Conservation (phyloP, 495 filamentous ascomycete genomes). For the Astrocystis sublimbata region DNA sequence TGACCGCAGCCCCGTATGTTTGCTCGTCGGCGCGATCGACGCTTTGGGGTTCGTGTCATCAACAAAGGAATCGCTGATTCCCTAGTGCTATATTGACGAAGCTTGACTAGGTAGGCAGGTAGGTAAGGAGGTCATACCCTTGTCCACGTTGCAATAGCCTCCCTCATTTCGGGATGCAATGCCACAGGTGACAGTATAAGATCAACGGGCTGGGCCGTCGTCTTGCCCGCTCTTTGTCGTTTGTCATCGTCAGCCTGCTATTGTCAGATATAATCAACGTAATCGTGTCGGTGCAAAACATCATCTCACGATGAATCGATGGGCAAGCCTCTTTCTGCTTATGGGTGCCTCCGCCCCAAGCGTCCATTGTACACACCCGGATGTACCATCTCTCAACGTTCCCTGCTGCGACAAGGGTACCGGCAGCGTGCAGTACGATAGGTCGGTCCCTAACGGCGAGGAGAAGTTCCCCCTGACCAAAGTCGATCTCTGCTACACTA, state of each 20-base stretch:
- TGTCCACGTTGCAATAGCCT: conserved; percentile 6
- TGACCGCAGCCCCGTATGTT: too few relatives aligned
- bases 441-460: conserved; percentile 26
- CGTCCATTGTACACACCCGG: not conserved
- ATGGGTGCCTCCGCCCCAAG: conserved; percentile 2
- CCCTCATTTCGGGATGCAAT: not conserved
- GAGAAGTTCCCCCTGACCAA: conserved; percentile 32
- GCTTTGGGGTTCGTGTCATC: not conserved
- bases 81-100: conserved; percentile 4
- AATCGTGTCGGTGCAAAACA: not conserved
- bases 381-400: conserved; percentile 25
- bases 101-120: too few relatives aligned
- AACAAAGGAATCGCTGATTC: conserved; percentile 5
- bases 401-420: conserved; percentile 31
- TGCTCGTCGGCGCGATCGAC: not conserved
- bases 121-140: conserved; percentile 1
- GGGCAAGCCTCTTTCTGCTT: conserved; percentile 12
- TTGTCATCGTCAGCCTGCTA: not conserved
- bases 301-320: conserved; percentile 11
- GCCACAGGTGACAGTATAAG: conserved; percentile 9
- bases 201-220: not conserved
- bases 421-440: conserved; percentile 32
- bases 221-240: not conserved
- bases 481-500: conserved; percentile 37
- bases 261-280: not conserved